Conservation (phyloP, 805 yeast species). For the Zygotorulaspora chibaensis region DNA sequence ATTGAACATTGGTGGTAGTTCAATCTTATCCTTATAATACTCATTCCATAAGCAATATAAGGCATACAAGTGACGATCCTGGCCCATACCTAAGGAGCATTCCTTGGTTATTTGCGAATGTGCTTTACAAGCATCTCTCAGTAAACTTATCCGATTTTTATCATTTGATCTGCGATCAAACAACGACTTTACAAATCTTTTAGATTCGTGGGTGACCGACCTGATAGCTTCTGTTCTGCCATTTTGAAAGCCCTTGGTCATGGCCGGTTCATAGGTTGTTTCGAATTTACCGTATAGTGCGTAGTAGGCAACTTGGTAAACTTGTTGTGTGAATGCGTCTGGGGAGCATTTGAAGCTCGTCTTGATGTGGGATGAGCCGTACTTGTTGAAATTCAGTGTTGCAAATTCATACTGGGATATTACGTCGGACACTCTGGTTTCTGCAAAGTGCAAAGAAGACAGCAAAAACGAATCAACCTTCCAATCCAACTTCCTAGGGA, state of each 20-base stretch:
- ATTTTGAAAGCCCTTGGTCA: slow-evolving; percentile 83
- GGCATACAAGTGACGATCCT: slow-evolving; percentile 87
- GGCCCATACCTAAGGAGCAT: slow-evolving; percentile 78
- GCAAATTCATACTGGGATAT: slow-evolving; percentile 87
- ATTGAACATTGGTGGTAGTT: slow-evolving; percentile 71
- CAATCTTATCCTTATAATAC: slow-evolving; percentile 24
- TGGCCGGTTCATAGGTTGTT: slow-evolving; percentile 93
- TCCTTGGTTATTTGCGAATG: slow-evolving; percentile 66
- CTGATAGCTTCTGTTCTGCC: slow-evolving; percentile 93
- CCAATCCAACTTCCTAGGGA: slow-evolving; percentile 90
- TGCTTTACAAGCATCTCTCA: slow-evolving; percentile 64
- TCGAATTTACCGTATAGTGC: slow-evolving; percentile 90
- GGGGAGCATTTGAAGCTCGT: slow-evolving; percentile 78
- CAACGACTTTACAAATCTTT: slow-evolving; percentile 76
- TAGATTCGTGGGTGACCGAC: slow-evolving; percentile 76
- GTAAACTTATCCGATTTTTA: slow-evolving; percentile 51
- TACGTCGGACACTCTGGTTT: slow-evolving; percentile 80
- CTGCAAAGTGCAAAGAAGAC: slow-evolving; percentile 81
- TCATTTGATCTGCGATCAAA: slow-evolving; percentile 61
- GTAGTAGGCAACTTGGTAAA: slow-evolving; percentile 87
- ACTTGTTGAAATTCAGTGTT: slow-evolving; percentile 62
- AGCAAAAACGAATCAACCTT: slow-evolving; percentile 72
- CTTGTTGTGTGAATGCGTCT: slow-evolving; percentile 92
- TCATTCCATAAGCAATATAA: slow-evolving; percentile 80
- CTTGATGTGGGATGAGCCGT: slow-evolving; percentile 75